Conservation (phyloP, 345 rosid genomes). For the Dimocarpus longan region DNA sequence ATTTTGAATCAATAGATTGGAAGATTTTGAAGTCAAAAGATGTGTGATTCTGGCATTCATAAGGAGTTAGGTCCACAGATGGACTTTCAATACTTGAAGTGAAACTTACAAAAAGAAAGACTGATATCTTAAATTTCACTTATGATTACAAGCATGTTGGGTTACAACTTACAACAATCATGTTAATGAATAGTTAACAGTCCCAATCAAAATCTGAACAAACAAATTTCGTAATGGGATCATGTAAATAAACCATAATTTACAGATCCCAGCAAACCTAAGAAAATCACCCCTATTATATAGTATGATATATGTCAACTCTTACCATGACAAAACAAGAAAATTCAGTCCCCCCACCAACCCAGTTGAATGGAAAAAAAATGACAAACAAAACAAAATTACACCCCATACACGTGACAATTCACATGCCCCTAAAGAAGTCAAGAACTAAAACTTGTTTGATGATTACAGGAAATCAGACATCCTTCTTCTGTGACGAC, state of each 20-base stretch:
- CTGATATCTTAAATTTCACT: neutral
- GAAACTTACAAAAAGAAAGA: neutral
- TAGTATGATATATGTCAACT: neutral
- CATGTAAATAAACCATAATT: constrained; percentile 10
- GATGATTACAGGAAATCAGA: constrained; percentile 57
- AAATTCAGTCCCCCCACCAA: neutral
- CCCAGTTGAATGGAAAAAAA: neutral
- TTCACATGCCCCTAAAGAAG: too few species aligned
- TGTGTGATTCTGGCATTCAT: neutral
- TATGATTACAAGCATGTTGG: neutral
- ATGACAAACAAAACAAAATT: neutral
- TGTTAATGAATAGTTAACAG: constrained; percentile 34
- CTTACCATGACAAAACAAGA: constrained; percentile 7
- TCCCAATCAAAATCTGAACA: constrained; percentile 16
- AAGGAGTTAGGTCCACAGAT: neutral
- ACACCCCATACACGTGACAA: neutral
- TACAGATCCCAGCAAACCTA: constrained; percentile 31
- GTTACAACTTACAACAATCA: constrained; percentile 5
- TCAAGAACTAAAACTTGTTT: neutral
- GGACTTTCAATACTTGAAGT: neutral
- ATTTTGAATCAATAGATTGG: neutral
- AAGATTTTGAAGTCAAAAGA: neutral
- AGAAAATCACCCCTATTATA: constrained; percentile 12
- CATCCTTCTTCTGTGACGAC: constrained; percentile 72
- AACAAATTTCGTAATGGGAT: constrained; percentile 20